Conservation (phyloP, 352 stramenopile species). For the Phytophthora chlamydospora region DNA sequence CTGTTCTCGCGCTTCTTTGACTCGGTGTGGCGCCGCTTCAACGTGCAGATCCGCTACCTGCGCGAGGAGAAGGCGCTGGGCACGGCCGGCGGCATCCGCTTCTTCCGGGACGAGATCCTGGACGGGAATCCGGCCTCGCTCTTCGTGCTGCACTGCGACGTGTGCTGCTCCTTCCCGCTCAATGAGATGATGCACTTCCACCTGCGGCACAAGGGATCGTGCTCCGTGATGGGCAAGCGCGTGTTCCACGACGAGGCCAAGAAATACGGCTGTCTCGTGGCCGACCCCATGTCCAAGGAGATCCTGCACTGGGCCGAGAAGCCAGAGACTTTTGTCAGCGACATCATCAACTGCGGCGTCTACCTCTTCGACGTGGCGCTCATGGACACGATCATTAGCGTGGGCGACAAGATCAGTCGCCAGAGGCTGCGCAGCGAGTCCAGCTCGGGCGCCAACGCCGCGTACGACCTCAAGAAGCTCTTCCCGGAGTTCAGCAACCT, state of each 20-base stretch:
- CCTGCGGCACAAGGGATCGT: slow-evolving; percentile 70
- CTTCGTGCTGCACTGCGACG: slow-evolving; percentile 88
- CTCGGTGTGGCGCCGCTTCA: slow-evolving; percentile 79
- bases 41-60: slow-evolving; percentile 87
- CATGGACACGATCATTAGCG: slow-evolving; percentile 75
- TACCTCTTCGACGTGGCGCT: slow-evolving; percentile 88
- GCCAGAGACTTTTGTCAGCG: slow-evolving; percentile 89
- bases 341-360: slow-evolving; percentile 92
- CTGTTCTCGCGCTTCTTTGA: slow-evolving; percentile 91
- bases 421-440: slow-evolving; percentile 82
- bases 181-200: slow-evolving; percentile 91
- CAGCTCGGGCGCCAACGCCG: slow-evolving; percentile 66
- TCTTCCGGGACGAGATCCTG: slow-evolving; percentile 87
- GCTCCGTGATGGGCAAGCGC: slow-evolving; percentile 85
- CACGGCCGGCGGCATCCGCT: slow-evolving; percentile 84
- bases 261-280: slow-evolving; percentile 89
- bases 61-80: slow-evolving; percentile 81
- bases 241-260: slow-evolving; percentile 90
- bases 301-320: slow-evolving; percentile 92
- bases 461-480: slow-evolving; percentile 87
- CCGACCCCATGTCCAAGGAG: slow-evolving; percentile 76
- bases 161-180: slow-evolving; percentile 89
- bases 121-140: slow-evolving; percentile 70
- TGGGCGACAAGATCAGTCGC: slow-evolving; percentile 83
- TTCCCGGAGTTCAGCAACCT: slow-evolving; percentile 89